phyloP scores from a whole-genome alignment of 139 green algal species.

The Nannochloris sp. region DNA sequence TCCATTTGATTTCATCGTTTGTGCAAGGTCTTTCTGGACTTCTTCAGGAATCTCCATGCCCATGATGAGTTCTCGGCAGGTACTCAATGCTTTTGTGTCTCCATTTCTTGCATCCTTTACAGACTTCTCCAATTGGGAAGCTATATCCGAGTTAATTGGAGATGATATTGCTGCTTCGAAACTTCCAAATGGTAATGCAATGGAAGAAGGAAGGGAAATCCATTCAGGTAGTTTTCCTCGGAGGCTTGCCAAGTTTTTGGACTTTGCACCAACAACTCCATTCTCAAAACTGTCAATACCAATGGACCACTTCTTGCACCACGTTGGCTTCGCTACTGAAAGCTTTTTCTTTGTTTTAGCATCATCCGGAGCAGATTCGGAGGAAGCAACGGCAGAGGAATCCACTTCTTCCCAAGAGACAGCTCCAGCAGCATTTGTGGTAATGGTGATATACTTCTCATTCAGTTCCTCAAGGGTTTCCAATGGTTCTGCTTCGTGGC shows the following conservation, averaged over 20 bases:
- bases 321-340: conserved; percentile 49
- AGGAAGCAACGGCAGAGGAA: background rate
- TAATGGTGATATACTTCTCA: conserved; percentile 33
- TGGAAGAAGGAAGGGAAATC: conserved; percentile 76
- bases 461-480: conserved; percentile 33
- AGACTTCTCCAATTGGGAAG: conserved; percentile 25
- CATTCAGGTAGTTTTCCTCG: conserved; percentile 74
- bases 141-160: conserved; percentile 52
- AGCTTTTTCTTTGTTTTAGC: conserved; percentile 19
- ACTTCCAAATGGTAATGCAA: conserved; percentile 87
- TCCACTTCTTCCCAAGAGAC: conserved; percentile 57
- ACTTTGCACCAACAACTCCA: conserved; percentile 92
- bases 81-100: conserved; percentile 26
- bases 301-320: conserved; percentile 80
- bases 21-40: conserved; percentile 48
- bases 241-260: conserved; percentile 84
- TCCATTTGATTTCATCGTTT: conserved; percentile 50
- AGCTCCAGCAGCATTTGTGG: conserved; percentile 58
- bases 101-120: conserved; percentile 29
- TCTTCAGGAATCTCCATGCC: conserved; percentile 42
- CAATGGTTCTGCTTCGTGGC: conserved; percentile 46
- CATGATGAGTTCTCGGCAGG: conserved; percentile 36
- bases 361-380: background rate
- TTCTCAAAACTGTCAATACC: conserved; percentile 74
- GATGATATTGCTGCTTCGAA: conserved; percentile 80